A percentile compares a stretch with the other conserved stretches of the same genome.
Conservation (phyloP, 805 yeast genomes). For the Clavispora vitiphila region DNA sequence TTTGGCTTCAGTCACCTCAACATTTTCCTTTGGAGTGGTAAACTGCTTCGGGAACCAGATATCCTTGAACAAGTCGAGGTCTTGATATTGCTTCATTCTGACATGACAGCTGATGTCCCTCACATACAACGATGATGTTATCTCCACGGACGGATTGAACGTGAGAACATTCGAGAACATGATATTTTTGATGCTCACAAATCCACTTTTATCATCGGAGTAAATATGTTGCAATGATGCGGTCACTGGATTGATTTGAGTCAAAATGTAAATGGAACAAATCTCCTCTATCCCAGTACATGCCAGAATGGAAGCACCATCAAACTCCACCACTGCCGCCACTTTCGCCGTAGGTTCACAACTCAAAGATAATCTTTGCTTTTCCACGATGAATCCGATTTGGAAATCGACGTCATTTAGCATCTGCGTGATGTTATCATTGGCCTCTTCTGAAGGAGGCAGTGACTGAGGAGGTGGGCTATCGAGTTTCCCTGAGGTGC, state of each 20-base stretch:
- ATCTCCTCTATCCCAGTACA: slow-evolving; percentile 35
- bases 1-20: neutral
- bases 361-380: slow-evolving; percentile 71
- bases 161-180: slow-evolving; percentile 46
- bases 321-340: slow-evolving; percentile 74
- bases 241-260: slow-evolving; percentile 50
- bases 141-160: slow-evolving; percentile 34
- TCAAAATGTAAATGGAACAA: slow-evolving; percentile 8
- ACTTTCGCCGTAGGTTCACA: slow-evolving; percentile 95
- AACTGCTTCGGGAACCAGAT: slow-evolving; percentile 60
- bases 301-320: slow-evolving; percentile 57
- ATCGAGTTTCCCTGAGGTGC: slow-evolving; percentile 1
- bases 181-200: slow-evolving; percentile 44
- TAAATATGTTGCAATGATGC: slow-evolving; percentile 85
- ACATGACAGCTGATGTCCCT: slow-evolving; percentile 56
- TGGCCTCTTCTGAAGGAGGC: neutral
- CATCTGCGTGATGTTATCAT: slow-evolving; percentile 17
- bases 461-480: neutral
- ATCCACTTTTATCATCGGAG: slow-evolving; percentile 85
- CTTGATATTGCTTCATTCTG: slow-evolving; percentile 82
- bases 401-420: slow-evolving; percentile 56
- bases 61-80: slow-evolving; percentile 74
- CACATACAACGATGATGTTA: slow-evolving; percentile 48
- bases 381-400: slow-evolving; percentile 58
- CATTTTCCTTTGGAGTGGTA: neutral